Evolutionary conservation across 1,284 basidiomycete species (phyloP), one percentile per base, ranked within the genome.

Genomic region (Leccinum insolens): DNA sequence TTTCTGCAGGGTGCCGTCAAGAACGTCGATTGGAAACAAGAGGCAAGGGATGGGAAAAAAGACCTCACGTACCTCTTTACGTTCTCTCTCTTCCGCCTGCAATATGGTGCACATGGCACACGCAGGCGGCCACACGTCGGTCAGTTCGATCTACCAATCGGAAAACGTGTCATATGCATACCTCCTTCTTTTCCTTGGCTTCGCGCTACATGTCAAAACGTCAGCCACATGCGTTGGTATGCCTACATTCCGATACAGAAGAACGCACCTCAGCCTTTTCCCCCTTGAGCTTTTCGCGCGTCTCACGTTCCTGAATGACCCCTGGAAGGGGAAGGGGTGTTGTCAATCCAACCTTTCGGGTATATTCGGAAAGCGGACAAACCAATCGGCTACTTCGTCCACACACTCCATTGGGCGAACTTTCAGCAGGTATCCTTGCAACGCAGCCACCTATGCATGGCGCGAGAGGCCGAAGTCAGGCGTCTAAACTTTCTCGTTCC

Each of bases 351-450:
- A 34, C 15, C 3, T 17, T 41, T 65, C 65, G 67, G 71, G 15
- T 11, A 63, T 41, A 8, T 61, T 69, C 68, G 67, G 68, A 65
- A 17, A 14, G 28, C 60, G 25, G 28, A 74, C 80, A 61, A 68
- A 85, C 85, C 92, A 94, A 61, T 86, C 88, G 17, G 76, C 82
- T 28, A 92, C 91, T 78, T 94, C 93, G 20, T 91, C 89, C 22
- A 93, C 93, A 72, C 88, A 90, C 79, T 94, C 90, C 66, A 86
- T 84, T 37, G 92, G 93, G 39, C 93, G 88, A 17, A 93, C 90
- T 84, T 94, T 91, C 67, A 94, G 82, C 28, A 93, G 83, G 78
- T 93, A 95, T 4, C 93, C 94, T 82, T 95, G 94, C 69, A 95
- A 83, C 62, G 87, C 85, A 15, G 94, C 94, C 70, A 95, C 91